Conservation (phyloP, 768 basidiomycete genomes). For the Termitomyces sp. region DNA sequence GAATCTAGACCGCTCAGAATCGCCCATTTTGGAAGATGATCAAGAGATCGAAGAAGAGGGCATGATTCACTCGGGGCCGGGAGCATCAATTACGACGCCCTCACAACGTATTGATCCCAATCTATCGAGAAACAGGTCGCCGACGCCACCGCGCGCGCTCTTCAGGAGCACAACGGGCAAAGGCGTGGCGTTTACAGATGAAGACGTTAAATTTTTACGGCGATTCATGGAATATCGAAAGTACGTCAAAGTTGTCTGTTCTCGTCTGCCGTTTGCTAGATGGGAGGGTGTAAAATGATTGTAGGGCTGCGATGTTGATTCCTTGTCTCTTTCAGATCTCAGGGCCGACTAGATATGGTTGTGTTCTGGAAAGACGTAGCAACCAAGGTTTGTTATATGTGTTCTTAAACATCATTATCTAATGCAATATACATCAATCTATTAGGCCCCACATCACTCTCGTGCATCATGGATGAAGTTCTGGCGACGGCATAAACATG, state of each 20-base stretch:
- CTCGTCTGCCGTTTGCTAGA: background rate
- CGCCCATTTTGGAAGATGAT: slow-evolving; percentile 37
- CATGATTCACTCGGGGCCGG: slow-evolving; percentile 27
- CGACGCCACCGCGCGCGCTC: slow-evolving; percentile 74
- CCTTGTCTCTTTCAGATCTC: slow-evolving; percentile 30
- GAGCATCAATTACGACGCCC: slow-evolving; percentile 25
- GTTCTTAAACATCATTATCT: background rate
- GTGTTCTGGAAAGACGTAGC: slow-evolving; percentile 78
- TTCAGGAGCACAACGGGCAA: slow-evolving; percentile 86
- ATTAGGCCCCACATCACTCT: slow-evolving; percentile 82
- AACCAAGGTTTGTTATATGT: slow-evolving; percentile 37
- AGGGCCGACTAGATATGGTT: slow-evolving; percentile 67
- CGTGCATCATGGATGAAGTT: slow-evolving; percentile 95
- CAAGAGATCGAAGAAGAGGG: slow-evolving; percentile 38
- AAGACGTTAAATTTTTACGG: slow-evolving; percentile 73
- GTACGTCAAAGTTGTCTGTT: slow-evolving; percentile 31
- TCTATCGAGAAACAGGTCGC: slow-evolving; percentile 56
- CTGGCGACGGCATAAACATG: slow-evolving; percentile 85
- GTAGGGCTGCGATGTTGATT: background rate
- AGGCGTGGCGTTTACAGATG: slow-evolving; percentile 83
- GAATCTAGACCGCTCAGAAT: slow-evolving; percentile 50
- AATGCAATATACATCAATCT: background rate
- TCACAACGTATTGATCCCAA: slow-evolving; percentile 13
- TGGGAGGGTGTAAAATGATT: background rate
- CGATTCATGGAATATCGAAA: slow-evolving; percentile 74